Conservation (phyloP, 495 filamentous ascomycete species). For the Xylaria bambusicola region DNA sequence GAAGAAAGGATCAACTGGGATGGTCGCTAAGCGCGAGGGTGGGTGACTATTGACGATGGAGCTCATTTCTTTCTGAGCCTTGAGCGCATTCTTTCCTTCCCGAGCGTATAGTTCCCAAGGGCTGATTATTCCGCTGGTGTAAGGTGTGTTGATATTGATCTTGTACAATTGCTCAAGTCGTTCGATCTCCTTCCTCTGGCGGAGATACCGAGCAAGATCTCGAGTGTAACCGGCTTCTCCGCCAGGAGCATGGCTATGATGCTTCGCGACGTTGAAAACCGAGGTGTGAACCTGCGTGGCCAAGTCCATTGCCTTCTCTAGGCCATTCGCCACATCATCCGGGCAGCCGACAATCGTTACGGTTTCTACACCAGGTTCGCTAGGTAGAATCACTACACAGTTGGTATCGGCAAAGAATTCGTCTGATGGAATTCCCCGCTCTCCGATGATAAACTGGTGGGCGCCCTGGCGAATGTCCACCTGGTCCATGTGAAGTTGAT, state of each 20-base stretch:
- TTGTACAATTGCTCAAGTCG: constrained; percentile 75
- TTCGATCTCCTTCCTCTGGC: constrained; percentile 72
- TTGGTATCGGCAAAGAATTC: constrained; percentile 89
- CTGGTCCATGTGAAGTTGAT: constrained; percentile 68
- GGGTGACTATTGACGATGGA: constrained; percentile 78
- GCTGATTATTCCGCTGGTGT: constrained; percentile 58
- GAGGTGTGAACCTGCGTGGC: constrained; percentile 79
- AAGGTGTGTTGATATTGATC: constrained; percentile 78
- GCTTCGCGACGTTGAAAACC: constrained; percentile 73
- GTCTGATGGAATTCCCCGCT: constrained; percentile 72
- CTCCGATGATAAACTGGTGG: constrained; percentile 89
- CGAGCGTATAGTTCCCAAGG: constrained; percentile 84
- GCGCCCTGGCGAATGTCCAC: constrained; percentile 73
- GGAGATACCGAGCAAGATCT: constrained; percentile 81
- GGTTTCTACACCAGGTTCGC: constrained; percentile 70
- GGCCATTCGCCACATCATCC: constrained; percentile 67
- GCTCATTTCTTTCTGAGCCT: constrained; percentile 78
- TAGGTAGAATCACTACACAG: constrained; percentile 82
- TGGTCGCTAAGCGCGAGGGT: constrained; percentile 67
- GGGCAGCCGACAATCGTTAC: constrained; percentile 81
- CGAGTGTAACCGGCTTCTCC: constrained; percentile 76
- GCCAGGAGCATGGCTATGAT: constrained; percentile 70
- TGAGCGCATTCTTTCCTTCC: constrained; percentile 79
- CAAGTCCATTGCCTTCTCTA: constrained; percentile 78
- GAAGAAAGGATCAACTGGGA: constrained; percentile 83